These are phyloP conservation scores for Castanea sativa DNA, from an alignment of 306 rosid species.

Conservation along the genomic window DNA sequence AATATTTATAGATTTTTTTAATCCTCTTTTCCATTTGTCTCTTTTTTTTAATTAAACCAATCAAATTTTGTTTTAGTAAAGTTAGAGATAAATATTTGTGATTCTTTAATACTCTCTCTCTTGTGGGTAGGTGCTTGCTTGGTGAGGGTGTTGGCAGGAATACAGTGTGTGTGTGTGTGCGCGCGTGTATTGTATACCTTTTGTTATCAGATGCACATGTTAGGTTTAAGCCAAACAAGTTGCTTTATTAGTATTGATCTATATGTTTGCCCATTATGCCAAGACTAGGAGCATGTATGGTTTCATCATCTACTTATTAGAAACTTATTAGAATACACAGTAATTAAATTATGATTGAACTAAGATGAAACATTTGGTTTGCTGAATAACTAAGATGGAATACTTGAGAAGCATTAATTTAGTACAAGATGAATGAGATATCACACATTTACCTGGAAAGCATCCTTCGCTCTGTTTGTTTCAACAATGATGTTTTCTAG, in stretches of 20 bases:
- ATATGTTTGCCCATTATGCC: neutral
- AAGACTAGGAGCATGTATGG: neutral
- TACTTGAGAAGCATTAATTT: neutral
- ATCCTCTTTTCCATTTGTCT: neutral
- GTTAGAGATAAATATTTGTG: neutral
- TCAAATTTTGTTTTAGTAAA: neutral
- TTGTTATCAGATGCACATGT: neutral
- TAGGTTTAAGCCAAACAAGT: neutral
- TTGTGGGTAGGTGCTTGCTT: neutral
- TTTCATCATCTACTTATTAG: neutral
- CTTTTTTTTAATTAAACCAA: neutral
- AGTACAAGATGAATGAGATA: neutral
- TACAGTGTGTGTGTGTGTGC: neutral
- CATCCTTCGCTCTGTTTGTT: too few species aligned
- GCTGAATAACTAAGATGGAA: neutral
- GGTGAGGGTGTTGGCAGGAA: neutral
- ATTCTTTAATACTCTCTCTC: neutral
- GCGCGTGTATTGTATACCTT: neutral
- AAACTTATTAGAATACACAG: neutral
- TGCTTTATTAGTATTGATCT: neutral
- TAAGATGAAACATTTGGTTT: too few species aligned
- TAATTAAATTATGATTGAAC: neutral
- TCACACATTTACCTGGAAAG: neutral
- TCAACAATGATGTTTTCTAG: too few species aligned
- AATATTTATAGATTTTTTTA: neutral